Conservation (phyloP, 495 filamentous ascomycete genomes). For the Lasiosphaeria hispida region DNA sequence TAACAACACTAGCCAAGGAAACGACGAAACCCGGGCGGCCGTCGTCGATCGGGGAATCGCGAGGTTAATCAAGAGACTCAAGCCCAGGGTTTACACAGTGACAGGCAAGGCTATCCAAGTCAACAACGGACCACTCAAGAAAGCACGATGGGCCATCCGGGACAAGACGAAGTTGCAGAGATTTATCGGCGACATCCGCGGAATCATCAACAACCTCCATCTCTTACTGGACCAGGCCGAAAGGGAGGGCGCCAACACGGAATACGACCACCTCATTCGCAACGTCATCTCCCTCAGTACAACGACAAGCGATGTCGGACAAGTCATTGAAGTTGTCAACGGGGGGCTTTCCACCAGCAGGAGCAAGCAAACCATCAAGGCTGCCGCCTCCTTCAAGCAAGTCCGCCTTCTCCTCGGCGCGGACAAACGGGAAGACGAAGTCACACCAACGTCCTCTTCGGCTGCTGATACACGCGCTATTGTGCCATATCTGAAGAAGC, state of each 20-base stretch:
- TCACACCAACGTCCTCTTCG: slow-evolving; percentile 9
- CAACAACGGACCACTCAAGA: slow-evolving; percentile 20
- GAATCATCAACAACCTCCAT: not conserved
- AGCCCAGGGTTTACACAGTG: slow-evolving; percentile 16
- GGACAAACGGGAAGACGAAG: slow-evolving; percentile 9
- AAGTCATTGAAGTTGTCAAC: slow-evolving; percentile 5
- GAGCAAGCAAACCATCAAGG: not conserved
- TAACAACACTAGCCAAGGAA: no score
- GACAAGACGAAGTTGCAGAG: slow-evolving; percentile 26
- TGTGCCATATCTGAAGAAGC: no score
- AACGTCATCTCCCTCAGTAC: slow-evolving; percentile 8
- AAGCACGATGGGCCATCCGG: slow-evolving; percentile 28
- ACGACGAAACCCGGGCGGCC: not conserved
- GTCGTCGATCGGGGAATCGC: not conserved
- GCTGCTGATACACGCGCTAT: no score
- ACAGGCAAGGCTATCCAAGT: slow-evolving; percentile 25
- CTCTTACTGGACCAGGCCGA: slow-evolving; percentile 2
- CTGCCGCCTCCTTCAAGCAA: slow-evolving; percentile 9
- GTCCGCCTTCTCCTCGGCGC: slow-evolving; percentile 7
- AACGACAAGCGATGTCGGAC: slow-evolving; percentile 3
- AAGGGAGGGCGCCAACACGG: not conserved
- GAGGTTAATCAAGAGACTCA: slow-evolving; percentile 14
- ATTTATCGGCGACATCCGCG: slow-evolving; percentile 14
- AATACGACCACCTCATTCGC: not conserved
- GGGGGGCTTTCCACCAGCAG: not conserved